Evolutionary conservation across 2,329 filamentous ascomycete species (phyloP).

Genomic region (Hymenotorrendiella dingleyae): DNA sequence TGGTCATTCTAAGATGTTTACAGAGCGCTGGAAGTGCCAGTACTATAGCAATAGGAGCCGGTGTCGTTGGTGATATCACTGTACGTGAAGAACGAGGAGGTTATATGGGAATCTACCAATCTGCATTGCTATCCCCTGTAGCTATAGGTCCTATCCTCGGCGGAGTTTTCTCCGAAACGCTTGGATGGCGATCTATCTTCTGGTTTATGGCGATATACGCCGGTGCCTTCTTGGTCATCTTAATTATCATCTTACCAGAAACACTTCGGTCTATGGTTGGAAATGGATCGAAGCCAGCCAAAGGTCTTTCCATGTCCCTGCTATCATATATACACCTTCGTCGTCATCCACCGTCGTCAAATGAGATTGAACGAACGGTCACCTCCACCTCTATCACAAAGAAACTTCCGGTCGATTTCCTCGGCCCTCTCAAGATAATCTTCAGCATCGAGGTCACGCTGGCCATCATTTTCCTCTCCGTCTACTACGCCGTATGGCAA

Average conservation of each 20-base stretch:
- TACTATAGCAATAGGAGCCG: constrained; percentile 52
- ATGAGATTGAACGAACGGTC: background rate
- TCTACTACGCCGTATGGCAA: constrained; percentile 27
- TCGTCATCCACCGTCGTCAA: background rate
- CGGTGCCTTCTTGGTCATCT: constrained; percentile 31
- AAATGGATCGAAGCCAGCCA: constrained; percentile 28
- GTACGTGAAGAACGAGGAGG: constrained; percentile 54
- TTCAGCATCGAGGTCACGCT: constrained; percentile 21
- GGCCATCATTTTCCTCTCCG: constrained; percentile 22
- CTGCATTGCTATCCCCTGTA: constrained; percentile 21
- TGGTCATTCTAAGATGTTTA: constrained; percentile 49
- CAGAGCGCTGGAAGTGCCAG: constrained; percentile 55
- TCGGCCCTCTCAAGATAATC: constrained; percentile 40
- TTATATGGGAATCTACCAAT: constrained; percentile 57
- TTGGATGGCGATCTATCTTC: constrained; percentile 33
- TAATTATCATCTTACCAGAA: constrained; percentile 39
- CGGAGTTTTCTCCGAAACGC: constrained; percentile 28
- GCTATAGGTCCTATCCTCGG: constrained; percentile 30
- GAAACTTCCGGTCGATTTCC: constrained; percentile 28
- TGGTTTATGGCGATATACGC: constrained; percentile 31
- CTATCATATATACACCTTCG: constrained; percentile 1
- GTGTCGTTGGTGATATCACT: constrained; percentile 58
- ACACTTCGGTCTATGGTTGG: constrained; percentile 35
- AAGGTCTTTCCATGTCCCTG: constrained; percentile 6
- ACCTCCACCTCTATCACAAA: constrained; percentile 8